These are phyloP conservation scores for Aureobasidium sp. DNA, from an alignment of 2,329 filamentous ascomycete species.

Conservation along the genomic window DNA sequence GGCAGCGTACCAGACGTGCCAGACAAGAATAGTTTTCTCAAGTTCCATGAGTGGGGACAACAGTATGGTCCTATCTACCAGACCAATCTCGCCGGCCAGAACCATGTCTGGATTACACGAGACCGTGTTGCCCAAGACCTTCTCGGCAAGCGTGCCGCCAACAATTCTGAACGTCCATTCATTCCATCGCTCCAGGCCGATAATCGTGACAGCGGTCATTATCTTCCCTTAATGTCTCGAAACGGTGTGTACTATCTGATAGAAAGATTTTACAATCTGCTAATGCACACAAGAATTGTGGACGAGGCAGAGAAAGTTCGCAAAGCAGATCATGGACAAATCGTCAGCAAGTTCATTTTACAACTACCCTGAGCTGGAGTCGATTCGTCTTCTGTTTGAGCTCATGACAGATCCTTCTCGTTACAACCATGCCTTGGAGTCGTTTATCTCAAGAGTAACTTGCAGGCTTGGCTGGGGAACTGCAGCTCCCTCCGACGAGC, in stretches of 20 bases:
- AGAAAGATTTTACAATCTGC: neutral
- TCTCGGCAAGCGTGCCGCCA: constrained; percentile 35
- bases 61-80: constrained; percentile 39
- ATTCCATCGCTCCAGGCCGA: constrained; percentile 36
- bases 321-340: constrained; percentile 37
- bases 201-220: constrained; percentile 37
- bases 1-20: constrained; percentile 36
- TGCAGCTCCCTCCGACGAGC: constrained; percentile 35
- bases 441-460: constrained; percentile 39
- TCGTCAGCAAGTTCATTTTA: constrained; percentile 34
- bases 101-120: constrained; percentile 38
- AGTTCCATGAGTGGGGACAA: constrained; percentile 38
- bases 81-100: constrained; percentile 34
- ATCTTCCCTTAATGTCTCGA: constrained; percentile 36
- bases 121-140: constrained; percentile 36
- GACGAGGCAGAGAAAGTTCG: constrained; percentile 36
- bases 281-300: constrained; percentile 19
- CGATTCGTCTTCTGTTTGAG: constrained; percentile 37
- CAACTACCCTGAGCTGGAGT: constrained; percentile 37
- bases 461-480: constrained; percentile 39
- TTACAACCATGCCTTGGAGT: constrained; percentile 37
- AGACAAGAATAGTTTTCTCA: constrained; percentile 35
- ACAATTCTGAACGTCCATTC: constrained; percentile 39
- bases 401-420: constrained; percentile 33
- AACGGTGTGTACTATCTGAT: constrained; percentile 26